Evolutionary conservation across 1,139 yeast genomes (phyloP), one percentile per base, ranked within the genome.

Genomic region (Fermentozyma sake): DNA sequence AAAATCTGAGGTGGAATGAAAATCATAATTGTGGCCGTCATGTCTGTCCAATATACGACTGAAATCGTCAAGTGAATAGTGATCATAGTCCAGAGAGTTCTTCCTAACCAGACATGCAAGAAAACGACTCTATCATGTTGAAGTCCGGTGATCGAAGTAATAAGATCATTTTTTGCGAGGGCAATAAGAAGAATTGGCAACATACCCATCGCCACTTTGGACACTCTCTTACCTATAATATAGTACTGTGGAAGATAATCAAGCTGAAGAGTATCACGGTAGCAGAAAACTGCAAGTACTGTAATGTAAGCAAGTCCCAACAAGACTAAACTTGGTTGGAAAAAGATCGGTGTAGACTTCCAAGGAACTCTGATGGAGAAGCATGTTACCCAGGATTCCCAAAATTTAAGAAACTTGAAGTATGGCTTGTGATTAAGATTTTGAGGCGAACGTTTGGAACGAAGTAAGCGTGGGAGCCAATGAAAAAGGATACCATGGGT

Each of bases 1-100:
- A 69, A 70, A 12, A 64, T 66, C 37, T 65, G 71, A 2, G 76
- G 75, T 2, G 76, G 76, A 22, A 70, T 68, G 8, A 48, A 33
- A 13, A 68, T 35, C 72, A 68, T 68, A 10, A 64, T 45, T 11
- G 46, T 38, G 35, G 67, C 61, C 13, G 61, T 52, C 27, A 66
- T 33, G 4, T 46, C 44, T 14, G 66, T 38, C 76, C 76, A 70
- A 38, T 68, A 69, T 14, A 48, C 38, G 12, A 55, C 41, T 2
- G 58, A 38, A 21, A 65, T 37, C 9, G 45, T 48, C 26, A 63
- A 37, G 42, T 70, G 76, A 5, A 58, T 39, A 2, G 61, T 52
- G n/a, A 61, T 48, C 51, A 62, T 47, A 4, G 44, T 26, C 52
- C 68, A 68, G 49, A 65, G 52, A 12, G 51, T 42, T 22, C 72